Base-by-base conservation (phyloP, 2,329 filamentous ascomycete genomes). In the Fusarium tupiense region DNA sequence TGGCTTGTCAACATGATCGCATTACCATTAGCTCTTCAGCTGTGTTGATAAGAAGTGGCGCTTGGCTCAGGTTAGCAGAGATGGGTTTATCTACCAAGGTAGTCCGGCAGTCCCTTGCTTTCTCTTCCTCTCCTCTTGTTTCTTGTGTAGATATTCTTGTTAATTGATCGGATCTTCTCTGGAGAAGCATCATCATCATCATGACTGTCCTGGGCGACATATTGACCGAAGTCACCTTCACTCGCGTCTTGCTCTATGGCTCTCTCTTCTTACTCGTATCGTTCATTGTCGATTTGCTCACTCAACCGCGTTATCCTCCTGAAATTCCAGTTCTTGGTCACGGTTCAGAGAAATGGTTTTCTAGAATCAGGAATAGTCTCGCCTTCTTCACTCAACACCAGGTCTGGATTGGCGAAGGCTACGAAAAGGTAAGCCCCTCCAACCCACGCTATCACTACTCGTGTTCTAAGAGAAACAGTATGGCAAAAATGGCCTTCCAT, bases 391-490 rank as follows among this genome's bases (percentile, higher is more conserved):
- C 80, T 3, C 77, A 81, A 57, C 85, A 83, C 61, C 80, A 81
- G 33, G 59, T 72, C 11, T 87, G 85, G 85, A 80, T 85, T 4
- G 79, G 78, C 16, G 80, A 86, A 64, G 85, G 85, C 26, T 86
- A 86, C 59, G 74, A 80, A 26, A 85, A 85, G 80, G 85, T 83
- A 61, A 40, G 5, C 12, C 20, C 20, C 17, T 12, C 22, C 2
- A 14, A 19, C 24, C 20, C 31, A 26, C 13, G 26, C 11, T 20
- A 22, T 26, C 24, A 29, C 35, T 13, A 17, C 11, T 16, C 20
- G 10, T 54, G 29, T 33, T 26, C 57, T 69, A 53, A 72, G 3
- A 31, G n/a, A 29, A 43, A 31, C 59, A 85, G 84, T 85, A 85
- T 72, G 82, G 82, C 57, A 86, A 84, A 60, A 77, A 82, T 8